phyloP scores from a whole-genome alignment of 352 stramenopile species.

The Phytophthora aleatoria region DNA sequence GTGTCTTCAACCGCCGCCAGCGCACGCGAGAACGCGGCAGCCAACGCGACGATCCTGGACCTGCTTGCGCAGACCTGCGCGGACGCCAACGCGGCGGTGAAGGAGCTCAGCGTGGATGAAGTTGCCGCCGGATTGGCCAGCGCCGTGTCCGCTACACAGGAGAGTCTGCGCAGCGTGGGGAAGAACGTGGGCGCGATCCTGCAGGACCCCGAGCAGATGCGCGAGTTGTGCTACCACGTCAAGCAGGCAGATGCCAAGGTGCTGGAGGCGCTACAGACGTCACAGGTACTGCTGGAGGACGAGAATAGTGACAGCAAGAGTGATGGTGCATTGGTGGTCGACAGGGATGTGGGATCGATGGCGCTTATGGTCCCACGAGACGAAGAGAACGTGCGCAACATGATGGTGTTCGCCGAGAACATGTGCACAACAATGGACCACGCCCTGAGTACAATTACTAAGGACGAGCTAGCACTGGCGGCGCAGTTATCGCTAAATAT shows the following conservation, averaged over 20 bases:
- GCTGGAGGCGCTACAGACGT: slow-evolving; percentile 46
- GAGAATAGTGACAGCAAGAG: slow-evolving; percentile 3
- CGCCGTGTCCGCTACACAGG: slow-evolving; percentile 61
- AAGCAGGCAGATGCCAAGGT: slow-evolving; percentile 51
- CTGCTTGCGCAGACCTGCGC: slow-evolving; percentile 68
- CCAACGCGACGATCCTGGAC: slow-evolving; percentile 63
- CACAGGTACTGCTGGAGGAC: slow-evolving; percentile 29
- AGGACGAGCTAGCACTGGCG: slow-evolving; percentile 70
- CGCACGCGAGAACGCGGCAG: slow-evolving; percentile 19
- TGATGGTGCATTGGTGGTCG: slow-evolving; percentile 11
- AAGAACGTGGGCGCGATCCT: slow-evolving; percentile 63
- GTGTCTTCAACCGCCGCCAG: neutral
- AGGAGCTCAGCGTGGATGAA: slow-evolving; percentile 58
- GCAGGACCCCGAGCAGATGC: slow-evolving; percentile 67
- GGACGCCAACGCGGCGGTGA: slow-evolving; percentile 57
- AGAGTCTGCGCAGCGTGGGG: slow-evolving; percentile 66
- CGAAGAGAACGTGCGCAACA: slow-evolving; percentile 73
- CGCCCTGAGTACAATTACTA: slow-evolving; percentile 71
- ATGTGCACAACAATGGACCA: slow-evolving; percentile 82
- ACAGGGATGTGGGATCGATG: slow-evolving; percentile 3
- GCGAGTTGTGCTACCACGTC: slow-evolving; percentile 58
- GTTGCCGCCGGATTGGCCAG: slow-evolving; percentile 55
- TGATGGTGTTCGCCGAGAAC: slow-evolving; percentile 75
- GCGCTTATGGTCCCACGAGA: slow-evolving; percentile 38
- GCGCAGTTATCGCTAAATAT: slow-evolving; percentile 78